Evolutionary conservation across 495 filamentous ascomycete species (phyloP).

Genomic region (Xylaria venustula): DNA sequence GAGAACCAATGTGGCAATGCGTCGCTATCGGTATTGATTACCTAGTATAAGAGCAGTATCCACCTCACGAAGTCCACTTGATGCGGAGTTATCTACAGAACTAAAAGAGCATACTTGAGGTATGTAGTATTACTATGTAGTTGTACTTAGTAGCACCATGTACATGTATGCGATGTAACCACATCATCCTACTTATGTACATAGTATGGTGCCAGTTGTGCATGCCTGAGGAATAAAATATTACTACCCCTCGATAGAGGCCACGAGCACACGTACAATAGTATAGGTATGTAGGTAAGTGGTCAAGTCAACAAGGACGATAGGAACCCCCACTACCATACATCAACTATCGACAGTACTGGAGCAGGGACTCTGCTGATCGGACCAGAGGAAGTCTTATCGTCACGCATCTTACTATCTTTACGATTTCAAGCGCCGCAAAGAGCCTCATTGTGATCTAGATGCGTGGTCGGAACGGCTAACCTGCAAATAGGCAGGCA

Average conservation of each 20-base stretch:
- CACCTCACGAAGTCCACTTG: not conserved
- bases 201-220: not conserved
- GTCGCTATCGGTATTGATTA: not conserved
- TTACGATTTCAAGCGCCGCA: not conserved
- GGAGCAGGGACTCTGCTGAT: not conserved
- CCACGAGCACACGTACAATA: not conserved
- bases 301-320: too few relatives aligned
- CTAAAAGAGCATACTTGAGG: too few relatives aligned
- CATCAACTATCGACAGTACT: not conserved
- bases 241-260: not conserved
- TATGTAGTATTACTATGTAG: not conserved
- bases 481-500: not conserved
- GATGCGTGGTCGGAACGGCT: not conserved
- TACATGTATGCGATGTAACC: slow-evolving; percentile 5
- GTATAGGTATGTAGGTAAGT: too few relatives aligned
- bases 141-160: too few relatives aligned
- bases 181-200: too few relatives aligned
- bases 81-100: slow-evolving; percentile 1
- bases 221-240: not conserved
- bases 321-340: not conserved
- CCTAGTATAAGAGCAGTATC: not conserved
- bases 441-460: not conserved
- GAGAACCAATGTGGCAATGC: not conserved
- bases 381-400: not conserved
- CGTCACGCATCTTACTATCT: not conserved